Percentiles rank a stretch among this genome's conserved stretches.
Conservation (phyloP, 441 rosid genomes). For the Bruguiera hainesii region DNA sequence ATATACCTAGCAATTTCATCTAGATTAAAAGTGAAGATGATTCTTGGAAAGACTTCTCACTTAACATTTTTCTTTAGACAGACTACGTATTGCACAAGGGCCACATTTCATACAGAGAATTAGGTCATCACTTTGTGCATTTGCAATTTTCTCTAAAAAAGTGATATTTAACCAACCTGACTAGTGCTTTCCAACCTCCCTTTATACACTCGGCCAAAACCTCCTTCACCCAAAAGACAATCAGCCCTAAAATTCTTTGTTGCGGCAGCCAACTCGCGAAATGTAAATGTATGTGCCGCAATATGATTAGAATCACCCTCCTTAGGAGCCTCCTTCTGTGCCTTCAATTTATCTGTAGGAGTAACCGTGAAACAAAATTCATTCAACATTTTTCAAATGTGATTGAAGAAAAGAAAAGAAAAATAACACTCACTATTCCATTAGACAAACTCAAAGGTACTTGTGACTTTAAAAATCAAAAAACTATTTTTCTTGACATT, state of each 20-base stretch:
- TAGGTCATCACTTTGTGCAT: background rate
- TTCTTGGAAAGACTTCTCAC: no score
- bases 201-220: constrained; percentile 61
- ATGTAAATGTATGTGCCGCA: constrained; percentile 60
- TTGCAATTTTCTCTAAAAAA: constrained; percentile 3
- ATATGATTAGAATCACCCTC: constrained; percentile 51
- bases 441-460: background rate
- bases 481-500: no score
- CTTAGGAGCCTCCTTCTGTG: constrained; percentile 37
- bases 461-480: no score
- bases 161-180: constrained; percentile 34
- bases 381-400: no score
- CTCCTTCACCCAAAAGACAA: constrained; percentile 29
- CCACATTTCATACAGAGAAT: background rate
- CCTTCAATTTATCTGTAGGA: constrained; percentile 39
- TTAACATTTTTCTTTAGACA: no score
- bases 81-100: background rate
- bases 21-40: no score
- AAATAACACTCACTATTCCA: background rate
- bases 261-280: constrained; percentile 62
- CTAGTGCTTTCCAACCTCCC: constrained; percentile 58
- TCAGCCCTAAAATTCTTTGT: constrained; percentile 68
- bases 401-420: constrained; percentile 3
- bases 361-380: background rate
- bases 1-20: no score